These are phyloP conservation scores for Nitzschia sp. DNA, from an alignment of 108 stramenopile species.

Conservation along the genomic window DNA sequence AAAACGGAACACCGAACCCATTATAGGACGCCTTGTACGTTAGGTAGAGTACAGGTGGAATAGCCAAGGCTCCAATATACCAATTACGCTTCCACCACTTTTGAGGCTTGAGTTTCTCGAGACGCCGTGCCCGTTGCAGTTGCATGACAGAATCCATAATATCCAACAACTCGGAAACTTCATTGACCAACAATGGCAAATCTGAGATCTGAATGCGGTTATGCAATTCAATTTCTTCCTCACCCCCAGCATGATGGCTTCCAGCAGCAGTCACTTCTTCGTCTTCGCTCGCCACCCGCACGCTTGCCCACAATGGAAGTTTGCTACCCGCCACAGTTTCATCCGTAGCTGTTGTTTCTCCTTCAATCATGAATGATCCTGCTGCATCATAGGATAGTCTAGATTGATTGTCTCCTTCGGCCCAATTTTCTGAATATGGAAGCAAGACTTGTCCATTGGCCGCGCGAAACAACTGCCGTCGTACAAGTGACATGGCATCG, in stretches of 20 bases:
- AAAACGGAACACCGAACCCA: constrained; percentile 39
- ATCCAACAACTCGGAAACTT: constrained; percentile 68
- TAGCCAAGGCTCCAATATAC: constrained; percentile 65
- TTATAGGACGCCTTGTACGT: constrained; percentile 49
- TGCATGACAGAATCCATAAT: constrained; percentile 72
- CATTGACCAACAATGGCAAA: constrained; percentile 64
- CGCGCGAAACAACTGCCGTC: constrained; percentile 72
- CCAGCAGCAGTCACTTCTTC: not conserved
- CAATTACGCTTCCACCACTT: constrained; percentile 64
- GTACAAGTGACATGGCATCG: constrained; percentile 74
- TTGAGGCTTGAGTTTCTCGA: constrained; percentile 70
- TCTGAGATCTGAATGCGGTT: constrained; percentile 50
- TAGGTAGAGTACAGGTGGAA: constrained; percentile 51
- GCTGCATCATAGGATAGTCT: constrained; percentile 24
- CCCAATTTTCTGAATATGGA: constrained; percentile 72
- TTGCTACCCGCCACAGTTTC: constrained; percentile 12
- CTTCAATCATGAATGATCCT: constrained; percentile 10
- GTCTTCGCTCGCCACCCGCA: not conserved
- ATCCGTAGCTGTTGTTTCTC: constrained; percentile 22
- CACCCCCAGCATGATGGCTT: not conserved
- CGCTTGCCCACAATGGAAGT: constrained; percentile 13
- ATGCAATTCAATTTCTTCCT: not conserved
- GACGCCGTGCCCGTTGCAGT: constrained; percentile 65
- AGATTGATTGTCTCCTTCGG: constrained; percentile 28
- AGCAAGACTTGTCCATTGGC: constrained; percentile 49